These are phyloP conservation scores for Suhomyces maxii DNA, from an alignment of 1,139 yeast genomes.

Conservation along the genomic window DNA sequence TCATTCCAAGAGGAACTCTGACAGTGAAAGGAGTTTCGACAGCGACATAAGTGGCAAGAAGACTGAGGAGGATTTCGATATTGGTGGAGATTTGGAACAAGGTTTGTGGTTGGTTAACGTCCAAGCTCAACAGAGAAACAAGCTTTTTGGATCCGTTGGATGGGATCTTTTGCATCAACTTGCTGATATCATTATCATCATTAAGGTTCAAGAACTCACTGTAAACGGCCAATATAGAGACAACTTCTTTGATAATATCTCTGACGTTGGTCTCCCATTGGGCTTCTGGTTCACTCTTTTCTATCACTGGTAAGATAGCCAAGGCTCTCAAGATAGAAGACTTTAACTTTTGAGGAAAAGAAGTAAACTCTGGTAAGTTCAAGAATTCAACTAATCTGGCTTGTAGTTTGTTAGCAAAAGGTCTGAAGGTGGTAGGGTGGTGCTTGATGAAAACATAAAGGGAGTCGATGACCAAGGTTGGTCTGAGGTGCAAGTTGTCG, in stretches of 20 bases:
- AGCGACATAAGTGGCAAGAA: conserved; percentile 47
- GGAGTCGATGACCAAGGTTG: conserved; percentile 47
- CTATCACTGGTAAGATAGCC: conserved; percentile 59
- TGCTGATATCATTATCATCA: conserved; percentile 50
- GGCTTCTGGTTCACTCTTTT: conserved; percentile 50
- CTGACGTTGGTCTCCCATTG: conserved; percentile 49
- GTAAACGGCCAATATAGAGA: conserved; percentile 54
- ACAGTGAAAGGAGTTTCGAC: conserved; percentile 50
- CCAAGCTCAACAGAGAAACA: conserved; percentile 54
- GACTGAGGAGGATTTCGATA: conserved; percentile 43
- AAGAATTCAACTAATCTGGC: conserved; percentile 41
- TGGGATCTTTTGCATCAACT: conserved; percentile 36
- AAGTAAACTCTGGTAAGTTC: conserved; percentile 25
- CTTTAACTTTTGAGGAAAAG: conserved; percentile 41
- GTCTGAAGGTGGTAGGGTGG: conserved; percentile 81
- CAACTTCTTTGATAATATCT: conserved; percentile 45
- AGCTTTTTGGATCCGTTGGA: conserved; percentile 23
- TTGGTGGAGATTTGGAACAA: conserved; percentile 53
- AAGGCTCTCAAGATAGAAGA: conserved; percentile 46
- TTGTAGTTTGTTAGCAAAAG: conserved; percentile 65
- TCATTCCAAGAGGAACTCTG: conserved; percentile 56
- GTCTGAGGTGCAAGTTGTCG: conserved; percentile 40
- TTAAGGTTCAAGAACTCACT: conserved; percentile 56
- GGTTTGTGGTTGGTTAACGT: conserved; percentile 54
- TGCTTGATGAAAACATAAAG: conserved; percentile 50